Conservation (phyloP, 805 yeast species). For the Candida qinlingensis region DNA sequence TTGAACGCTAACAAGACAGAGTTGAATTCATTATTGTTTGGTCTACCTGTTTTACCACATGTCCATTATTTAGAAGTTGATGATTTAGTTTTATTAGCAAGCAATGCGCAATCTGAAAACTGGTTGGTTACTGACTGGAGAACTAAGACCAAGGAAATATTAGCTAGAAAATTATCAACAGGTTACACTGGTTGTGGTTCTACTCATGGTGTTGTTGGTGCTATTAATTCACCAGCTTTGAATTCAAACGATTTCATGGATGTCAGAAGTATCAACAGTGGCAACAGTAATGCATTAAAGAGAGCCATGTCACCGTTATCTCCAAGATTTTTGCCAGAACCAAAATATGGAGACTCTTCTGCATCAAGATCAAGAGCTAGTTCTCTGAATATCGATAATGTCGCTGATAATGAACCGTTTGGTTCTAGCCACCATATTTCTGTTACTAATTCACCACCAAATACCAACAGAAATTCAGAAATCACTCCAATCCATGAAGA, state of each 20-base stretch:
- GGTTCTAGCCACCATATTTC: not conserved
- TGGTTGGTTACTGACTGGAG: constrained; percentile 67
- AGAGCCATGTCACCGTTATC: constrained; percentile 30
- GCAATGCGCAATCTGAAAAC: constrained; percentile 28
- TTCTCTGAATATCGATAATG: constrained; percentile 13
- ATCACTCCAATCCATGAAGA: constrained; percentile 29
- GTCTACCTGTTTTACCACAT: constrained; percentile 75
- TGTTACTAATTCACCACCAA: constrained; percentile 11
- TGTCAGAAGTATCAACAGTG: constrained; percentile 9
- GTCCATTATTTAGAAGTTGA: constrained; percentile 65
- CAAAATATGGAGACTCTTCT: constrained; percentile 24
- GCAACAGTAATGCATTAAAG: constrained; percentile 2
- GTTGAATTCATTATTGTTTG: constrained; percentile 62
- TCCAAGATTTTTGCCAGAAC: constrained; percentile 33
- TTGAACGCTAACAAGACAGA: constrained; percentile 69
- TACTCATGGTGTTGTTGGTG: constrained; percentile 54
- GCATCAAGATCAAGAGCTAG: constrained; percentile 19
- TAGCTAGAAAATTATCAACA: constrained; percentile 46
- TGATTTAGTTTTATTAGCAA: constrained; percentile 45
- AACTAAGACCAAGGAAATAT: constrained; percentile 45
- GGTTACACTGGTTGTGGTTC: constrained; percentile 81
- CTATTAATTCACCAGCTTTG: constrained; percentile 45
- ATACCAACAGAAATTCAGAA: constrained; percentile 23
- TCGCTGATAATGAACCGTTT: constrained; percentile 8
- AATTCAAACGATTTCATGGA: constrained; percentile 29